Conservation (phyloP, 371 early-diverging fungal genomes). For the Syncephalis plumigaleata region DNA sequence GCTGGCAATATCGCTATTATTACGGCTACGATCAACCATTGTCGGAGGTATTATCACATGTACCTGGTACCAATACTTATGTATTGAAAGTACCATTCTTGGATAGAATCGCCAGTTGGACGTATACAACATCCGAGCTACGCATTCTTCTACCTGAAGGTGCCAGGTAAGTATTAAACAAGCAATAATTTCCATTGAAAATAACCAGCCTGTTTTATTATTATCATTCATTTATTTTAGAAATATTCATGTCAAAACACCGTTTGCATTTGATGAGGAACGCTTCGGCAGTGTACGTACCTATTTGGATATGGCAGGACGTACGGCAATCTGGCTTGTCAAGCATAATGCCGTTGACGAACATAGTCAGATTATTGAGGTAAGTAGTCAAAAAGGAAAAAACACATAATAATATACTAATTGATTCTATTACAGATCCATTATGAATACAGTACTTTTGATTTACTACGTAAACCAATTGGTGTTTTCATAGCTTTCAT, state of each 20-base stretch:
- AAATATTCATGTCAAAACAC: constrained; percentile 33
- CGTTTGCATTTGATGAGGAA: constrained; percentile 27
- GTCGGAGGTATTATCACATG: constrained; percentile 10
- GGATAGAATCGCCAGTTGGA: constrained; percentile 36
- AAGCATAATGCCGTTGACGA: constrained; percentile 45
- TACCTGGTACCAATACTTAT: constrained; percentile 19
- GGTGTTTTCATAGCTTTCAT: not conserved
- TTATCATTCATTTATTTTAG: no score
- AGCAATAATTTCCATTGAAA: no score
- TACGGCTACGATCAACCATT: constrained; percentile 76
- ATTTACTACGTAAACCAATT: constrained; percentile 1
- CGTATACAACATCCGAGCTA: constrained; percentile 42
- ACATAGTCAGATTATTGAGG: constrained; percentile 24
- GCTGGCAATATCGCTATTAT: constrained; percentile 89
- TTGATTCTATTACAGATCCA: constrained; percentile 1
- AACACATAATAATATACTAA: not conserved
- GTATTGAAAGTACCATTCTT: constrained; percentile 51
- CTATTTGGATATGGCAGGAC: constrained; percentile 60
- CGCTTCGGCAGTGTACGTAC: constrained; percentile 23
- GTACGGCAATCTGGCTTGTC: constrained; percentile 34
- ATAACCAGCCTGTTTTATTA: no score
- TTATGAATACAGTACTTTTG: not conserved
- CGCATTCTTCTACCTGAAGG: constrained; percentile 85
- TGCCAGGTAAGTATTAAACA: constrained; percentile 36
- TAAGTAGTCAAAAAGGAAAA: constrained; percentile 3